These are phyloP conservation scores for Tetracentron sinense DNA, from an alignment of 164 flowering plant genomes.

Conservation along the genomic window DNA sequence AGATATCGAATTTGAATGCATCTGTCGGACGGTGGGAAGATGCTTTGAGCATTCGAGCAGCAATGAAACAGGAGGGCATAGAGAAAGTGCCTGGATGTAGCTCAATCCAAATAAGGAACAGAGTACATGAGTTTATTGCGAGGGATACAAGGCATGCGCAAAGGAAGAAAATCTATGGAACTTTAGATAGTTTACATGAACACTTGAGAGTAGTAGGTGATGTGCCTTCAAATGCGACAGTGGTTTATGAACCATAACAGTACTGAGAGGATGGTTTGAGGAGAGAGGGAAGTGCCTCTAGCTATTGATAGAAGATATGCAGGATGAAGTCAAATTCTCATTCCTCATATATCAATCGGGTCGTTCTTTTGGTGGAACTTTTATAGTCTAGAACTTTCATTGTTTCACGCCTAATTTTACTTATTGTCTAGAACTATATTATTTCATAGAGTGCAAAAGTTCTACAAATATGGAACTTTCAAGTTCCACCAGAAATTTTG, in stretches of 20 bases:
- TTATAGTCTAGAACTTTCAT: too few relatives aligned
- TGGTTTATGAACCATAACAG: background rate
- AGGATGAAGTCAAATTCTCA: background rate
- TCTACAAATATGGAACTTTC: too few relatives aligned
- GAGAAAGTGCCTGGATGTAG: conserved; percentile 58
- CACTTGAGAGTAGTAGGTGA: conserved; percentile 24
- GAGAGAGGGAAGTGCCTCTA: background rate
- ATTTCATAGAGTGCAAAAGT: too few relatives aligned
- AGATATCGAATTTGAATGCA: conserved; percentile 45
- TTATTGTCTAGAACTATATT: too few relatives aligned
- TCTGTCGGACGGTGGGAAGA: conserved; percentile 35
- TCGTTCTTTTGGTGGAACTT: too few relatives aligned
- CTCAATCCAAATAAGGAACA: conserved; percentile 40
- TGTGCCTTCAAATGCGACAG: conserved; percentile 6
- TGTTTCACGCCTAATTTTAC: too few relatives aligned
- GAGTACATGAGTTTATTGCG: conserved; percentile 45
- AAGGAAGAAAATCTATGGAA: conserved; percentile 31
- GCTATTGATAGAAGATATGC: background rate
- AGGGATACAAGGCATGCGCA: conserved; percentile 37
- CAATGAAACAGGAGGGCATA: conserved; percentile 35
- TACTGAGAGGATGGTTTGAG: background rate
- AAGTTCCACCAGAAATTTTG: too few relatives aligned
- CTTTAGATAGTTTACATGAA: conserved; percentile 28
- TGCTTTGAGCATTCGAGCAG: conserved; percentile 26
- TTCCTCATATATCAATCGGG: too few relatives aligned